Evolutionary conservation across 1,284 basidiomycete species (phyloP).

Genomic region (Cryptococcus wingfieldii): DNA sequence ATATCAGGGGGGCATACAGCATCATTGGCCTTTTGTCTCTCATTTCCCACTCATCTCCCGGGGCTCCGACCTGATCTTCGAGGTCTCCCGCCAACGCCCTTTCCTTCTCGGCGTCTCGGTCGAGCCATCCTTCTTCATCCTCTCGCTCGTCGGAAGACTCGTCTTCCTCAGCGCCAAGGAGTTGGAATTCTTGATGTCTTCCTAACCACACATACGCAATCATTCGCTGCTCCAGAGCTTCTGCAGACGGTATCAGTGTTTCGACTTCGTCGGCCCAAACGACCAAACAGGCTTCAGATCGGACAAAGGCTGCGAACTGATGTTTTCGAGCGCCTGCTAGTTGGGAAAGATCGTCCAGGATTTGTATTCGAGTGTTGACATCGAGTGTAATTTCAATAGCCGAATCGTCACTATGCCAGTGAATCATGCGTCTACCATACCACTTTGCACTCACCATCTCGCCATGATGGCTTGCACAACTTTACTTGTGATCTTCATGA

Average conservation of each 20-base stretch:
- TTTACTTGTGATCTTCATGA: conserved; percentile 71
- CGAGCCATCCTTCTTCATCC: conserved; percentile 26
- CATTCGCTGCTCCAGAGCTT: conserved; percentile 50
- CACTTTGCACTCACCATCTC: conserved; percentile 56
- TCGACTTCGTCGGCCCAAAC: conserved; percentile 70
- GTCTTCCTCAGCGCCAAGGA: conserved; percentile 21
- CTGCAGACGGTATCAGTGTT: conserved; percentile 72
- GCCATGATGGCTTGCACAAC: conserved; percentile 72
- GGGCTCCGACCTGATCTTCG: conserved; percentile 48
- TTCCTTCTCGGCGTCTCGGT: conserved; percentile 25
- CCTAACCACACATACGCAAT: conserved; percentile 42
- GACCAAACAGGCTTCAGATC: conserved; percentile 35
- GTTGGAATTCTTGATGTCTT: conserved; percentile 28
- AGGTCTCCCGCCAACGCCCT: conserved; percentile 17
- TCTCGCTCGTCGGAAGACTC: conserved; percentile 20
- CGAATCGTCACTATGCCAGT: conserved; percentile 23
- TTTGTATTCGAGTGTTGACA: conserved; percentile 44
- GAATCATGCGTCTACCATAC: background rate
- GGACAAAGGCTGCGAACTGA: conserved; percentile 42
- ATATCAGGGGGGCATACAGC: conserved; percentile 72
- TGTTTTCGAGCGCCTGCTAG: conserved; percentile 42
- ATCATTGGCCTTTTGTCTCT: conserved; percentile 58
- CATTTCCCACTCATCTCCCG: conserved; percentile 55
- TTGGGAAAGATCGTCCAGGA: conserved; percentile 39
- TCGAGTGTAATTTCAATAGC: conserved; percentile 42